phyloP scores from a whole-genome alignment of 2,329 filamentous ascomycete genomes.

The Phialemoniopsis sp. region DNA sequence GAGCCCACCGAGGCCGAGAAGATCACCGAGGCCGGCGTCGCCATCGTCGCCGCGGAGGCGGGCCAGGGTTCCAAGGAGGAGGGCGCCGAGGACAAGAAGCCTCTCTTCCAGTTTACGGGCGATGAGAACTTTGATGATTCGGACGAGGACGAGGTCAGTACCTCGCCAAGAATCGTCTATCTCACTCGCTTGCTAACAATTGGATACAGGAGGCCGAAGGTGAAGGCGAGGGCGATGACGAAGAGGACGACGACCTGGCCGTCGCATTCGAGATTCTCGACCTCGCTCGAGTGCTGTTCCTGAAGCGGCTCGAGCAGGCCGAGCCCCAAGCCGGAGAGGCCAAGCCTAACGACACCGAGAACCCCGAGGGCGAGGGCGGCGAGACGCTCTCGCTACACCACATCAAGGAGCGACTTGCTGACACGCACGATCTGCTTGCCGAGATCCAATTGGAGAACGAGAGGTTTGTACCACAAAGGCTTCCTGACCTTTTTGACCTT shows the following conservation, averaged over 20 bases:
- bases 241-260: slow-evolving; percentile 69
- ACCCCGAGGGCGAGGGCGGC: slow-evolving; percentile 25
- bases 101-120: slow-evolving; percentile 86
- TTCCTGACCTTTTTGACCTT: not conserved
- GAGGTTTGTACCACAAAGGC: slow-evolving; percentile 41
- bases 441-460: slow-evolving; percentile 98
- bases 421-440: slow-evolving; percentile 89
- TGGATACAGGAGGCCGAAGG: slow-evolving; percentile 26
- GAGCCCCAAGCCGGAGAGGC: slow-evolving; percentile 28
- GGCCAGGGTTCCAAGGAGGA: slow-evolving; percentile 31
- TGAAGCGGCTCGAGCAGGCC: slow-evolving; percentile 44
- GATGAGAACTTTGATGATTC: slow-evolving; percentile 90
- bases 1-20: slow-evolving; percentile 29
- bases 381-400: slow-evolving; percentile 38
- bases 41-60: slow-evolving; percentile 37
- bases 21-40: slow-evolving; percentile 38
- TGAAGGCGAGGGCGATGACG: slow-evolving; percentile 42
- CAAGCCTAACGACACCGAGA: slow-evolving; percentile 31
- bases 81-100: slow-evolving; percentile 54
- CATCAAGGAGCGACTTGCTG: slow-evolving; percentile 81
- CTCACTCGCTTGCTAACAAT: slow-evolving; percentile 1
- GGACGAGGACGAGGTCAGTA: slow-evolving; percentile 59
- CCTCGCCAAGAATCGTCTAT: too few relatives aligned
- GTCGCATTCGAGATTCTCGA: slow-evolving; percentile 84
- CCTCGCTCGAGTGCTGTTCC: slow-evolving; percentile 64